These are phyloP conservation scores for Saturnispora serradocipensis DNA, from an alignment of 805 yeast species.

Conservation along the genomic window DNA sequence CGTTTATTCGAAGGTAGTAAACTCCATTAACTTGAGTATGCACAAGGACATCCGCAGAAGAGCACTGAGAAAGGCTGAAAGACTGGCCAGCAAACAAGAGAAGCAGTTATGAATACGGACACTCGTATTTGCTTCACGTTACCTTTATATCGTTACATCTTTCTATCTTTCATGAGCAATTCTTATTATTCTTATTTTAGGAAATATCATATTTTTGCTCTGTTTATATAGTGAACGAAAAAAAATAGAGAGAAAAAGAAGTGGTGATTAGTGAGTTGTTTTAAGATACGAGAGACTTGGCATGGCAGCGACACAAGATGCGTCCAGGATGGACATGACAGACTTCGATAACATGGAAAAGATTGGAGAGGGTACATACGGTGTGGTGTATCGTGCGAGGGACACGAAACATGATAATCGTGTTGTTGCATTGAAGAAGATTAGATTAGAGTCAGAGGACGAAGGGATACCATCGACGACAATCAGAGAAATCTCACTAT, in stretches of 20 bases:
- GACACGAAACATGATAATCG: constrained; percentile 84
- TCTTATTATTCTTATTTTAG: neutral
- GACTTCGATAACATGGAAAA: constrained; percentile 93
- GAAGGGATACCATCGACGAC: constrained; percentile 99
- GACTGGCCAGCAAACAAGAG: constrained; percentile 24
- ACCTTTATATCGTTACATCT: neutral
- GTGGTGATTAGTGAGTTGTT: neutral
- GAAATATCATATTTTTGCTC: neutral
- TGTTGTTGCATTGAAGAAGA: constrained; percentile 92
- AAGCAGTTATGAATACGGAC: neutral
- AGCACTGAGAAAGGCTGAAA: constrained; percentile 68
- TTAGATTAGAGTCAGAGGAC: constrained; percentile 90
- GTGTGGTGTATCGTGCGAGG: constrained; percentile 94
- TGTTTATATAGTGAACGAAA: neutral
- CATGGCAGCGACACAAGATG: constrained; percentile 5
- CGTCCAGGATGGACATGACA: constrained; percentile 60
- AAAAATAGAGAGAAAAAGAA: neutral
- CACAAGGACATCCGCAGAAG: constrained; percentile 73
- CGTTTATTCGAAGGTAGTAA: constrained; percentile 63
- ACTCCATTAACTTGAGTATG: constrained; percentile 59
- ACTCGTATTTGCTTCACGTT: too few species aligned
- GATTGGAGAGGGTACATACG: constrained; percentile 97
- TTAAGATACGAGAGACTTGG: neutral
- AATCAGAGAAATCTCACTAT: constrained; percentile 86
- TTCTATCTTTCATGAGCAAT: neutral